Conservation (phyloP, 352 stramenopile species). For the Phytophthora megakarya region DNA sequence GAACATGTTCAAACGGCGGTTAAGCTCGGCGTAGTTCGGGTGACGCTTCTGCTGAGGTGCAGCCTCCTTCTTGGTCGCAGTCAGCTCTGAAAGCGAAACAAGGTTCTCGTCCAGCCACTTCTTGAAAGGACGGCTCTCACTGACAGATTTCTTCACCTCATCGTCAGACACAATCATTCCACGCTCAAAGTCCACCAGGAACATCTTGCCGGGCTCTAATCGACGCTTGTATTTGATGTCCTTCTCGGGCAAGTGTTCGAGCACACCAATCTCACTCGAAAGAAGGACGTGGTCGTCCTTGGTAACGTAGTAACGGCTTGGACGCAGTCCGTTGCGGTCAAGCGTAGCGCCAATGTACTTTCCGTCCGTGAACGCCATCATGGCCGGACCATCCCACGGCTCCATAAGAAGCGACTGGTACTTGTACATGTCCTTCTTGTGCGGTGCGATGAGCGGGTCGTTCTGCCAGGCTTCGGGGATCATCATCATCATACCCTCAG, state of each 20-base stretch:
- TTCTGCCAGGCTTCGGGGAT: conserved; percentile 98
- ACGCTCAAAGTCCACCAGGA: conserved; percentile 96
- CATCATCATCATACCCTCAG: conserved; percentile 98
- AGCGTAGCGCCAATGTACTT: conserved; percentile 96
- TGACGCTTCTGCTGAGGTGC: conserved; percentile 32
- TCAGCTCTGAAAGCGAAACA: conserved; percentile 87
- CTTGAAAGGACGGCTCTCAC: conserved; percentile 86
- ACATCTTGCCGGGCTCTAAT: conserved; percentile 97
- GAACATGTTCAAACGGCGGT: conserved; percentile 95
- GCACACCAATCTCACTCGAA: conserved; percentile 95
- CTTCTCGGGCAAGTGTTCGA: conserved; percentile 89
- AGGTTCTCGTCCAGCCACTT: conserved; percentile 93
- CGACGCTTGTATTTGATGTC: conserved; percentile 95
- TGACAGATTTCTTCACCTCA: conserved; percentile 95
- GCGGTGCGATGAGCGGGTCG: conserved; percentile 88
- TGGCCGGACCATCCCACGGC: conserved; percentile 97
- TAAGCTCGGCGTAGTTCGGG: conserved; percentile 69
- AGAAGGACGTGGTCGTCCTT: conserved; percentile 96
- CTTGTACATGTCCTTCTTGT: conserved; percentile 98
- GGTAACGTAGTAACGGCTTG: conserved; percentile 96
- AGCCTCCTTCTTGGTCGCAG: conserved; percentile 32
- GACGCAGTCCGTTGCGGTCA: conserved; percentile 96
- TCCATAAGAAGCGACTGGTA: conserved; percentile 98
- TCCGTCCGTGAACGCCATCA: conserved; percentile 97
- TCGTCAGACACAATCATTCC: conserved; percentile 95